phyloP scores from a whole-genome alignment of 306 rosid species.

The Ammopiptanthus mongolicus region DNA sequence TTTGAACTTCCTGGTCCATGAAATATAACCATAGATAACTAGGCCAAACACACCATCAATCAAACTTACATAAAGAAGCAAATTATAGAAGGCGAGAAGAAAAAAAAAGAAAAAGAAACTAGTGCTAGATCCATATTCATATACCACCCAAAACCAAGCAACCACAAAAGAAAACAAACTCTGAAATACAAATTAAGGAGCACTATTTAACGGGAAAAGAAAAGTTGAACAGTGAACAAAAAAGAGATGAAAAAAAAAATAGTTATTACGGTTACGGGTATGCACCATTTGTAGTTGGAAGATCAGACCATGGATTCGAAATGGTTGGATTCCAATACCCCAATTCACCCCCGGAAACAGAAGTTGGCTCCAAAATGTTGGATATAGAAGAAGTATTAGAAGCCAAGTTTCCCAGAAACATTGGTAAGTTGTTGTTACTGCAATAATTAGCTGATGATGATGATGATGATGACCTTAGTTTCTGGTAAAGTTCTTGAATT shows the following conservation, averaged over 20 bases:
- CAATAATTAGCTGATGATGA: conserved; percentile 38
- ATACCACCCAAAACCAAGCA: conserved; percentile 49
- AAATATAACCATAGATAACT: conserved; percentile 30
- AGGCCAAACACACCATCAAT: conserved; percentile 46
- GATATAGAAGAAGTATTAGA: conserved; percentile 42
- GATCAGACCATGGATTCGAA: conserved; percentile 62
- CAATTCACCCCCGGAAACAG: conserved; percentile 55
- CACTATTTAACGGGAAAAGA: conserved; percentile 8
- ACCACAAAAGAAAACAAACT: conserved; percentile 29
- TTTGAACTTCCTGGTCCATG: conserved; percentile 29
- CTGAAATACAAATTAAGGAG: conserved; percentile 16
- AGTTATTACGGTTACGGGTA: conserved; percentile 39
- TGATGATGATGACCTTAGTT: conserved; percentile 50
- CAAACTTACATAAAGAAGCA: conserved; percentile 24
- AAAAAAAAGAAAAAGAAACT: background rate
- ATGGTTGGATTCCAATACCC: conserved; percentile 80
- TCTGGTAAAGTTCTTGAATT: conserved; percentile 76
- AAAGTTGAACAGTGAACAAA: background rate
- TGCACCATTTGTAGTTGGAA: conserved; percentile 75
- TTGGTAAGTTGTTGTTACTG: conserved; percentile 32
- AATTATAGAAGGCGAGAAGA: background rate
- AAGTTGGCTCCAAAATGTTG: conserved; percentile 51
- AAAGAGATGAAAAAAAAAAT: background rate
- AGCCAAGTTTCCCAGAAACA: conserved; percentile 43
- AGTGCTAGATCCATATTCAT: conserved; percentile 39